Percentiles rank a stretch among this genome's conserved stretches.
phyloP scores from a whole-genome alignment of 2,329 filamentous ascomycete genomes.

The Botryosphaeria agaves region DNA sequence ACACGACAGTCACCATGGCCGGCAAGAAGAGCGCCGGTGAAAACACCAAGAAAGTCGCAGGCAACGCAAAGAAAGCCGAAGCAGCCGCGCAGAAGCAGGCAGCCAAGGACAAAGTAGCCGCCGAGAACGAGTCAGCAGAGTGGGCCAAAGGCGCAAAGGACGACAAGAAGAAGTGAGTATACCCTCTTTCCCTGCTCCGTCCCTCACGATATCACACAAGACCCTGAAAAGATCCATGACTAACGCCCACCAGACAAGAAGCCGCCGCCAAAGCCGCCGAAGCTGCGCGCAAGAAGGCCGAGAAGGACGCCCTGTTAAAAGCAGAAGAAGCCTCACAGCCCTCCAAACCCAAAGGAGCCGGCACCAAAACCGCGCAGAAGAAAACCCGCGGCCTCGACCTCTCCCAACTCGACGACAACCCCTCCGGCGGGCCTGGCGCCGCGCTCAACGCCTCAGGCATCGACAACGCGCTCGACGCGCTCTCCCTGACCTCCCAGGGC shows the following conservation, averaged over 20 bases:
- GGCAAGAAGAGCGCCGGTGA: constrained; percentile 60
- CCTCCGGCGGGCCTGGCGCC: constrained; percentile 29
- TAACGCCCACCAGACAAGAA: constrained; percentile 45
- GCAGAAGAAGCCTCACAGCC: constrained; percentile 61
- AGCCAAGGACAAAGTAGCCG: constrained; percentile 46
- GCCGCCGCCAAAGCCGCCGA: constrained; percentile 74
- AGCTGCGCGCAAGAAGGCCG: constrained; percentile 74
- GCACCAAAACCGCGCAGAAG: constrained; percentile 44
- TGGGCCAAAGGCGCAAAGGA: constrained; percentile 81
- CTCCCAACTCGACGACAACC: constrained; percentile 39
- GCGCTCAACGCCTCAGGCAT: constrained; percentile 73
- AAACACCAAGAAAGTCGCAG: constrained; percentile 75
- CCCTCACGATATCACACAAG: neutral
- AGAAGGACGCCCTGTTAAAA: constrained; percentile 64
- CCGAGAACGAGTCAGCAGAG: constrained; percentile 51
- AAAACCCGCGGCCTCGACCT: constrained; percentile 52
- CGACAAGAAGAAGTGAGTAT: constrained; percentile 65
- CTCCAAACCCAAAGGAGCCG: constrained; percentile 44
- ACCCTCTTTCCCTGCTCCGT: constrained; percentile 1
- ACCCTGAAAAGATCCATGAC: too few relatives aligned
- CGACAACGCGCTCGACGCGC: constrained; percentile 81
- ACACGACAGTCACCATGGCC: too few relatives aligned
- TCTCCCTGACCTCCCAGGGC: constrained; percentile 47
- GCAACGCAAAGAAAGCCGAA: constrained; percentile 86
- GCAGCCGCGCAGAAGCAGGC: constrained; percentile 67